Percentiles rank a stretch among this genome's conserved stretches.
These are phyloP conservation scores for Lycium barbarum DNA, from an alignment of 257 asterid genomes.

Conservation along the genomic window DNA sequence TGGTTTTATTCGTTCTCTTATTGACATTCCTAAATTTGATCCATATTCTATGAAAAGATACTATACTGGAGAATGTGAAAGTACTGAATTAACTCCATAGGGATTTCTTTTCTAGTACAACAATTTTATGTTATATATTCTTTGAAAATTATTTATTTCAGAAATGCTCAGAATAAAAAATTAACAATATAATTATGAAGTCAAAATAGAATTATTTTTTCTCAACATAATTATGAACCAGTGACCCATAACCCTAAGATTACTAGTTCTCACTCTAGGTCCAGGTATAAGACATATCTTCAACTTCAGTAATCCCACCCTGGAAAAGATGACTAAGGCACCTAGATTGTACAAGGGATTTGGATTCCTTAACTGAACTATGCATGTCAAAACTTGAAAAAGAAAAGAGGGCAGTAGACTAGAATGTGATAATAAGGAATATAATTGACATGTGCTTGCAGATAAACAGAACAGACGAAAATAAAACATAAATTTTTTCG, in stretches of 20 bases:
- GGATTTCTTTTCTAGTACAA: neutral
- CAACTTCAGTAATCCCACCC: neutral
- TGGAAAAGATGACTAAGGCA: constrained; percentile 8
- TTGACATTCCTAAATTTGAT: constrained; percentile 1
- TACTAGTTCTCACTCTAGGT: neutral
- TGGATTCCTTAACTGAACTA: neutral
- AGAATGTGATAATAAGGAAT: constrained; percentile 2
- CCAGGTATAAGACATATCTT: neutral
- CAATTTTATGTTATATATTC: neutral
- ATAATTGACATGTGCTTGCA: neutral
- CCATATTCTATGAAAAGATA: neutral
- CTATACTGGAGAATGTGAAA: neutral
- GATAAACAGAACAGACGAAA: neutral
- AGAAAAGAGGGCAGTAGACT: constrained; percentile 3
- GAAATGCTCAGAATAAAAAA: neutral
- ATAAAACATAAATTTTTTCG: neutral
- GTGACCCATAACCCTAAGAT: neutral
- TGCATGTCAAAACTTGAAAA: constrained; percentile 3
- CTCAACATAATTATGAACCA: neutral
- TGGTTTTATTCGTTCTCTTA: neutral
- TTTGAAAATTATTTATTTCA: neutral
- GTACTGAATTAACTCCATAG: neutral
- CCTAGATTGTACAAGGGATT: neutral
- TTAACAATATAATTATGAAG: neutral
- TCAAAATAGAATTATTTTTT: neutral